phyloP scores from a whole-genome alignment of 1,284 basidiomycete genomes.

The Lentinus polychrous region DNA sequence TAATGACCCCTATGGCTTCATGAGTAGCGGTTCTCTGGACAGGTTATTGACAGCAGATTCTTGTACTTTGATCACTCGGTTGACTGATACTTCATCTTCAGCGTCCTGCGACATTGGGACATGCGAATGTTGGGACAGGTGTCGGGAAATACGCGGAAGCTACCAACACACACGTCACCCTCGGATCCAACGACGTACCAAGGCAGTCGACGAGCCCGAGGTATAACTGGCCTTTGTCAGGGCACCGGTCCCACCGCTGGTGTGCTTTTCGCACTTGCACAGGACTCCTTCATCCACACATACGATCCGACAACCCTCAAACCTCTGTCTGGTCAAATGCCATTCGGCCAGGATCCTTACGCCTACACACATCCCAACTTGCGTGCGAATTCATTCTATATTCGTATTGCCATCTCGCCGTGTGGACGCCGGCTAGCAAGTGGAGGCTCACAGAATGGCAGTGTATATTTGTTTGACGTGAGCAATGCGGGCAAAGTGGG shows the following conservation, averaged over 20 bases:
- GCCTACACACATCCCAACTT: conserved; percentile 46
- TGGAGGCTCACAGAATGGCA: conserved; percentile 47
- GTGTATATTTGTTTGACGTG: conserved; percentile 62
- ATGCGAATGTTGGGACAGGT: conserved; percentile 37
- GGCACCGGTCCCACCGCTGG: conserved; percentile 57
- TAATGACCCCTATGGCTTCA: conserved; percentile 38
- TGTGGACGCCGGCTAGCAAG: conserved; percentile 72
- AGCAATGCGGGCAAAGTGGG: conserved; percentile 14
- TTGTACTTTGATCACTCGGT: neutral
- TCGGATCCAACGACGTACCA: conserved; percentile 53
- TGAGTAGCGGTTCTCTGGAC: conserved; percentile 64
- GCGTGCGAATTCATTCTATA: conserved; percentile 62
- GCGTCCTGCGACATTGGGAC: conserved; percentile 67
- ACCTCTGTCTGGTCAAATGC: conserved; percentile 28
- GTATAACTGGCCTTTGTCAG: conserved; percentile 49
- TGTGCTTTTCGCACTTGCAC: conserved; percentile 57
- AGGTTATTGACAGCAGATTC: conserved; percentile 44
- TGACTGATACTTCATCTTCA: conserved; percentile 19
- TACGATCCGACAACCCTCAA: conserved; percentile 46
- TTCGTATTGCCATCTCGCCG: conserved; percentile 54
- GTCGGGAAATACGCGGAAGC: conserved; percentile 26
- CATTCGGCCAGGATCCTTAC: conserved; percentile 12
- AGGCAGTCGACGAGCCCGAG: conserved; percentile 52
- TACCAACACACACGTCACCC: conserved; percentile 38
- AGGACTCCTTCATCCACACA: conserved; percentile 61